A percentile compares a stretch with the other conserved stretches of the same genome.
These are phyloP conservation scores for Apiotrichum sp. DNA, from an alignment of 1,284 basidiomycete species.

Conservation along the genomic window DNA sequence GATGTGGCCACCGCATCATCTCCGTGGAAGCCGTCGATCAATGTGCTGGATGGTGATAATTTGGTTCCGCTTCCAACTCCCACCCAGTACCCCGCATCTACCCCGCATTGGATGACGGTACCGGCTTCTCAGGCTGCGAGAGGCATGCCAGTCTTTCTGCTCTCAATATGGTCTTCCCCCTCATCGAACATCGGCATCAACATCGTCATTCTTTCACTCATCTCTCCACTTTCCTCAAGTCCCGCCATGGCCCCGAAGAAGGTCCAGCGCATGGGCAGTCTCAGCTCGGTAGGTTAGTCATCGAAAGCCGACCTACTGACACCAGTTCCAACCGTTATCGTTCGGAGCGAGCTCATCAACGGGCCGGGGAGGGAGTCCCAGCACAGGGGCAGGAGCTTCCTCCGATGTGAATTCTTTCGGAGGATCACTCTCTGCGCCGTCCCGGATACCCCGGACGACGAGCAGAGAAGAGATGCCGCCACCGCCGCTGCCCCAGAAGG, in stretches of 20 bases:
- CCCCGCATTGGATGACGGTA: not conserved
- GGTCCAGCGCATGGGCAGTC: constrained; percentile 26
- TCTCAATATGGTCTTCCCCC: no score
- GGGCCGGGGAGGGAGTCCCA: no score
- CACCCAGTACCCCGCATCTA: constrained; percentile 7
- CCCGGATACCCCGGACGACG: not conserved
- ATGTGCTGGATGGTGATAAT: no score
- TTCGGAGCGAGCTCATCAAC: constrained; percentile 14
- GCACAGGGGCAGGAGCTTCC: no score
- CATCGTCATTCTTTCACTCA: no score
- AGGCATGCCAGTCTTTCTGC: no score
- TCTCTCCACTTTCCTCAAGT: not conserved
- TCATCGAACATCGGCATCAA: no score
- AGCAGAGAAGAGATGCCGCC: constrained; percentile 11
- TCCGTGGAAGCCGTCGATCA: no score
- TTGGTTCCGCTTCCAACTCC: no score
- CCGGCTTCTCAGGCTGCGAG: no score
- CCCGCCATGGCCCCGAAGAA: constrained; percentile 1
- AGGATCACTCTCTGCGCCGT: not conserved
- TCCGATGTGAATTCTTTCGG: no score
- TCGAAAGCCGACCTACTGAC: not conserved
- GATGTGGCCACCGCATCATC: no score
- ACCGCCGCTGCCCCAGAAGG: constrained; percentile 1
- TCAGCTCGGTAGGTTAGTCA: constrained; percentile 26
- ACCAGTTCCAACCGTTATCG: constrained; percentile 33